phyloP scores from a whole-genome alignment of 176 grass and related monocot species.

The Oryza glaberrima region DNA sequence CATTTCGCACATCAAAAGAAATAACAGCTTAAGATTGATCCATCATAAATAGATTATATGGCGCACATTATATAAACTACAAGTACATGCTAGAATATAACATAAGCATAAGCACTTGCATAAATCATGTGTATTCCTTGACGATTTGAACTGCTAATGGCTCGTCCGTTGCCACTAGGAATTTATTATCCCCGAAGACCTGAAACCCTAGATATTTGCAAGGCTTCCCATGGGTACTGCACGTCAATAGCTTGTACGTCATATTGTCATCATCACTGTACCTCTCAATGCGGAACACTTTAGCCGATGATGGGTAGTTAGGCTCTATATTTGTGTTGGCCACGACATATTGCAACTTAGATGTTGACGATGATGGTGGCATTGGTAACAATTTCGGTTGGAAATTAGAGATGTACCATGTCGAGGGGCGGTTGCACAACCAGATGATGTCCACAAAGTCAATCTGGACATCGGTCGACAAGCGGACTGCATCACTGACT shows the following conservation, averaged over 20 bases:
- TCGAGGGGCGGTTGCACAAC: not conserved
- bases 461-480: not conserved
- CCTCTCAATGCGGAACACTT: not conserved
- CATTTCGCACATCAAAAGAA: not conserved
- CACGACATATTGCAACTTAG: not conserved
- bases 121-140: not conserved
- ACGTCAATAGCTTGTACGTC: not conserved
- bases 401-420: not conserved
- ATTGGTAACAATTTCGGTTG: not conserved
- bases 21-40: not conserved
- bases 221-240: no score
- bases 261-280: not conserved
- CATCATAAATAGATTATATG: not conserved
- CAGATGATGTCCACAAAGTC: not conserved
- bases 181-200: not conserved
- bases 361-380: not conserved
- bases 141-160: not conserved
- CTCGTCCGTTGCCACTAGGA: not conserved
- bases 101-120: not conserved
- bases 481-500: rapidly evolving
- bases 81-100: not conserved
- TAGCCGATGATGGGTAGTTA: not conserved
- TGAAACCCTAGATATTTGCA: not conserved
- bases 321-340: not conserved
- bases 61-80: not conserved